A percentile compares a stretch with the other conserved stretches of the same genome.
These are phyloP conservation scores for Oleoguttula mirabilis DNA, from an alignment of 495 filamentous ascomycete species.

Conservation along the genomic window DNA sequence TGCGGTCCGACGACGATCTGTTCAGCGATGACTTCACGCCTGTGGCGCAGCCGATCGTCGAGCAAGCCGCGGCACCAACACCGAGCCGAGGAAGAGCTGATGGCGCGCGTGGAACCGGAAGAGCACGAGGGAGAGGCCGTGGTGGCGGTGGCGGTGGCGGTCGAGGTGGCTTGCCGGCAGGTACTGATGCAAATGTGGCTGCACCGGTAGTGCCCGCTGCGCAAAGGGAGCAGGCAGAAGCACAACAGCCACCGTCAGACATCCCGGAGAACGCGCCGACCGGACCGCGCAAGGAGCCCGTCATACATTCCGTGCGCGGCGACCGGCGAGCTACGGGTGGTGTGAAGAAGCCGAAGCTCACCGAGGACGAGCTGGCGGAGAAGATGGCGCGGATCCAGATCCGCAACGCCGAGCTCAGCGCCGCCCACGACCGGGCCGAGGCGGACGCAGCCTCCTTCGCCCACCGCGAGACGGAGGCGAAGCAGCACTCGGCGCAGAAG, in stretches of 20 bases:
- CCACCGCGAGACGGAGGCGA: constrained; percentile 48
- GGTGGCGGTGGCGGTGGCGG: constrained; percentile 13
- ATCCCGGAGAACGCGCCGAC: constrained; percentile 8
- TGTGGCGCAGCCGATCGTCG: constrained; percentile 32
- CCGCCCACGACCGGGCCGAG: constrained; percentile 54
- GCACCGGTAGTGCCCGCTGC: background rate
- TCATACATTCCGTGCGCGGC: constrained; percentile 50
- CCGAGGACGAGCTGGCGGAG: constrained; percentile 52
- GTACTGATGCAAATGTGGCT: background rate
- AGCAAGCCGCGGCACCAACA: constrained; percentile 15
- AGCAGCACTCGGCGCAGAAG: constrained; percentile 31
- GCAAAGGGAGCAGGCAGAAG: background rate
- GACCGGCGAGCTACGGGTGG: constrained; percentile 60
- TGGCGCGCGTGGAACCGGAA: constrained; percentile 11
- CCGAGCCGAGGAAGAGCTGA: constrained; percentile 27
- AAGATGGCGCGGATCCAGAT: constrained; percentile 48
- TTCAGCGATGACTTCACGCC: constrained; percentile 65
- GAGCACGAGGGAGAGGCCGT: constrained; percentile 17
- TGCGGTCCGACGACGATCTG: constrained; percentile 52
- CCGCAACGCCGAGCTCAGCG: constrained; percentile 44
- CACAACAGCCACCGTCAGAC: constrained; percentile 9
- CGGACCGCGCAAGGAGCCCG: constrained; percentile 5
- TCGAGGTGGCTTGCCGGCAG: background rate
- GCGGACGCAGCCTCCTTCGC: constrained; percentile 56
- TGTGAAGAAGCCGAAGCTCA: constrained; percentile 50